phyloP scores from a whole-genome alignment of 306 rosid species.

The Herpetospermum pedunculosum region DNA sequence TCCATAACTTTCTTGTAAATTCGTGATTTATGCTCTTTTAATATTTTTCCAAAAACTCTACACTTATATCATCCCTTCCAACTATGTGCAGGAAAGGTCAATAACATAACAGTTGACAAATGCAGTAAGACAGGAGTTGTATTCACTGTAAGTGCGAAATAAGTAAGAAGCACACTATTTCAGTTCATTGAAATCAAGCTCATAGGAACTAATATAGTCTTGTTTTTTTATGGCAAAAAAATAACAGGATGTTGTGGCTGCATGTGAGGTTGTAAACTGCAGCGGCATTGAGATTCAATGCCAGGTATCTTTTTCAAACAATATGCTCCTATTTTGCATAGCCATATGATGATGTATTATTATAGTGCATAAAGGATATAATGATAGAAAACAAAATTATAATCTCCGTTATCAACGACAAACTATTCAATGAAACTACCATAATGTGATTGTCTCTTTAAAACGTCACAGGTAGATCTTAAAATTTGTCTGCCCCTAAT shows the following conservation, averaged over 20 bases:
- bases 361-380: background rate
- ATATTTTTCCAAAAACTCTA: too few species aligned
- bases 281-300: constrained; percentile 91
- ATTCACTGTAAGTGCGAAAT: constrained; percentile 51
- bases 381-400: background rate
- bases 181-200: background rate
- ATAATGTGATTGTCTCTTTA: too few species aligned
- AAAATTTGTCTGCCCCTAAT: too few species aligned
- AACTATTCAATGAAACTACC: too few species aligned
- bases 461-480: too few species aligned
- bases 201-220: background rate
- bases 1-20: too few species aligned
- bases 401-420: background rate
- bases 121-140: constrained; percentile 86
- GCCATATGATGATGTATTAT: background rate
- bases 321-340: background rate
- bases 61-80: background rate
- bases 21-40: too few species aligned
- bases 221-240: constrained; percentile 8
- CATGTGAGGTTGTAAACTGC: constrained; percentile 93
- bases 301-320: constrained; percentile 38
- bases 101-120: constrained; percentile 89
- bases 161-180: constrained; percentile 6
- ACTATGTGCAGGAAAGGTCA: constrained; percentile 72
- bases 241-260: constrained; percentile 95